Conservation (phyloP, 306 rosid genomes). For the Rosa lucieae region DNA sequence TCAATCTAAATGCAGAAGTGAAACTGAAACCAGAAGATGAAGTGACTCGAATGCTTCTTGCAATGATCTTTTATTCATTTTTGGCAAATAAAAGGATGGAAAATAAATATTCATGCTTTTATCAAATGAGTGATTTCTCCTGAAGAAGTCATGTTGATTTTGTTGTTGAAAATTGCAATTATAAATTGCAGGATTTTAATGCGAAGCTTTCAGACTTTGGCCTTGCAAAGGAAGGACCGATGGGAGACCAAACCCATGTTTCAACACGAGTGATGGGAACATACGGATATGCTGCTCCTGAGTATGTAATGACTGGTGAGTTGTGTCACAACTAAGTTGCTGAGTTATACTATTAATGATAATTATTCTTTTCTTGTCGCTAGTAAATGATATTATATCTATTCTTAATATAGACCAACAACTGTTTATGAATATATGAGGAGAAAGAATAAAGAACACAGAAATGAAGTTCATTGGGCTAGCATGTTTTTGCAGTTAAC, state of each 20-base stretch:
- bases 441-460: background rate
- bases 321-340: slow-evolving; percentile 5
- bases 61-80: background rate
- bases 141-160: background rate
- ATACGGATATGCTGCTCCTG: slow-evolving; percentile 94
- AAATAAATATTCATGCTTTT: slow-evolving; percentile 12
- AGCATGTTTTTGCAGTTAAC: background rate
- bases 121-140: slow-evolving; percentile 23
- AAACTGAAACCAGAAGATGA: background rate
- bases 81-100: slow-evolving; percentile 3
- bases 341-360: background rate
- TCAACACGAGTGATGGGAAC: slow-evolving; percentile 98
- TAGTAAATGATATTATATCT: background rate
- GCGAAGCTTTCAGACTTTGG: slow-evolving; percentile 95
- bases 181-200: slow-evolving; percentile 67
- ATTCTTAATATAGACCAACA: background rate
- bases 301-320: slow-evolving; percentile 97
- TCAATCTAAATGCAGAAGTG: background rate
- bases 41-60: background rate
- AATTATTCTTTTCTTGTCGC: background rate
- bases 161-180: slow-evolving; percentile 27
- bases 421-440: background rate
- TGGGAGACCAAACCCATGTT: slow-evolving; percentile 98
- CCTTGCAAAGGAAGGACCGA: slow-evolving; percentile 96
- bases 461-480: background rate